Conservation (phyloP, 495 filamentous ascomycete genomes). For the Talaromyces wortmannii region DNA sequence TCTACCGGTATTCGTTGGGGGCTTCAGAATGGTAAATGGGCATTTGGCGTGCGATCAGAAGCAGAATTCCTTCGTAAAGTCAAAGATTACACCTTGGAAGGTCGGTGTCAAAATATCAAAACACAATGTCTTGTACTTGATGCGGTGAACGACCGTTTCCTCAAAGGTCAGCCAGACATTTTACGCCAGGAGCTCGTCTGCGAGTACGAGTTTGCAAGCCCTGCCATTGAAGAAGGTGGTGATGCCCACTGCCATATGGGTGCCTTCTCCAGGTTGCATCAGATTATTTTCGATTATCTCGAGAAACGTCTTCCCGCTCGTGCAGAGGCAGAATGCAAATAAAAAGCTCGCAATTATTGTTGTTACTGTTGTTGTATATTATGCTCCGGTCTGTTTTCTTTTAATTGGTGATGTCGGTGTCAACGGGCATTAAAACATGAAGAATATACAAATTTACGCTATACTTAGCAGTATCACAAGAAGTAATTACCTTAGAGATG, state of each 20-base stretch:
- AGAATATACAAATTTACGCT: too few relatives aligned
- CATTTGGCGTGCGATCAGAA: slow-evolving; percentile 21
- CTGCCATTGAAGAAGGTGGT: slow-evolving; percentile 14
- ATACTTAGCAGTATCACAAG: too few relatives aligned
- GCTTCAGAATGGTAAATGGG: slow-evolving; percentile 13
- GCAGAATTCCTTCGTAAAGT: slow-evolving; percentile 14
- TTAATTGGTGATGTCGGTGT: too few relatives aligned
- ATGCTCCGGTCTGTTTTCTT: too few relatives aligned
- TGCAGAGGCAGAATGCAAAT: too few relatives aligned
- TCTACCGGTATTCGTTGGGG: slow-evolving; percentile 9
- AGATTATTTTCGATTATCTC: slow-evolving; percentile 24
- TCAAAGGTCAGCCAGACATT: slow-evolving; percentile 10
- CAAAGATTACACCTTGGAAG: slow-evolving; percentile 21
- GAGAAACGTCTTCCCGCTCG: slow-evolving; percentile 2
- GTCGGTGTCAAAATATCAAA: slow-evolving; percentile 14
- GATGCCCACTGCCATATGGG: slow-evolving; percentile 6
- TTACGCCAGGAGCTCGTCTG: slow-evolving; percentile 16
- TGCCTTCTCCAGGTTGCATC: slow-evolving; percentile 4
- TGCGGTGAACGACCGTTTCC: slow-evolving; percentile 17
- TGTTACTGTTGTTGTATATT: too few relatives aligned
- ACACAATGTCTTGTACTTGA: slow-evolving; percentile 20
- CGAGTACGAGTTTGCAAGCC: slow-evolving; percentile 11
- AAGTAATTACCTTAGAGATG: too few relatives aligned
- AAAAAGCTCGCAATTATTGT: too few relatives aligned
- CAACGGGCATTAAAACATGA: too few relatives aligned